These are phyloP conservation scores for Aspergillus sp. DNA, from an alignment of 2,329 filamentous ascomycete species.

Conservation along the genomic window DNA sequence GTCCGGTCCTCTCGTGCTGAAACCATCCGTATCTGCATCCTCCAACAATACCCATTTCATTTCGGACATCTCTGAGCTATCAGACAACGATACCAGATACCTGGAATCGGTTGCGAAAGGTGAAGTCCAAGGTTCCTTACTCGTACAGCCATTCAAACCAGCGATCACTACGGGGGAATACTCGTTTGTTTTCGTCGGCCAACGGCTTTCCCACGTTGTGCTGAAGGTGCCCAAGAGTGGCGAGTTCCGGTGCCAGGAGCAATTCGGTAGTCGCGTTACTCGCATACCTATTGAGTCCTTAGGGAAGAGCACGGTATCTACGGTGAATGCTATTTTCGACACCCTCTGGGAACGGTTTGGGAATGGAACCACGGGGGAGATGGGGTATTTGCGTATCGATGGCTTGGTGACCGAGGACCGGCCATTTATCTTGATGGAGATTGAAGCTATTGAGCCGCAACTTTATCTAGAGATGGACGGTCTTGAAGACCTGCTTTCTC, in stretches of 20 bases:
- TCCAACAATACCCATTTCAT: neutral
- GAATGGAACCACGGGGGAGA: neutral
- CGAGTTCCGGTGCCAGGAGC: neutral
- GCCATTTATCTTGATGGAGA: conserved; percentile 1
- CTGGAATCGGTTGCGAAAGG: neutral
- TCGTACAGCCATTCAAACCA: neutral
- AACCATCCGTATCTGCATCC: neutral
- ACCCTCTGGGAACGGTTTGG: neutral
- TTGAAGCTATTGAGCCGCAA: conserved; percentile 2
- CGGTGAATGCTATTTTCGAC: neutral
- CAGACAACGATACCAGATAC: neutral
- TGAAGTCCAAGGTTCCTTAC: neutral
- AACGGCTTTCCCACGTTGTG: neutral
- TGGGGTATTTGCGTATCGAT: conserved; percentile 1
- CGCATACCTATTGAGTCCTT: neutral
- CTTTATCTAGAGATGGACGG: conserved; percentile 1
- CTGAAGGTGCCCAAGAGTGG: neutral
- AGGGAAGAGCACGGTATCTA: neutral
- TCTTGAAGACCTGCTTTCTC: neutral
- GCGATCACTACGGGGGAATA: neutral
- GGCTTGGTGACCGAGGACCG: neutral
- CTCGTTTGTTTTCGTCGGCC: neutral
- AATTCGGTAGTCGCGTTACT: neutral
- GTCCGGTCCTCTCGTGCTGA: neutral
- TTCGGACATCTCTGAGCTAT: neutral